Evolutionary conservation across 176 grass and related monocot species (phyloP).

Genomic region (Oryza nivara): DNA sequence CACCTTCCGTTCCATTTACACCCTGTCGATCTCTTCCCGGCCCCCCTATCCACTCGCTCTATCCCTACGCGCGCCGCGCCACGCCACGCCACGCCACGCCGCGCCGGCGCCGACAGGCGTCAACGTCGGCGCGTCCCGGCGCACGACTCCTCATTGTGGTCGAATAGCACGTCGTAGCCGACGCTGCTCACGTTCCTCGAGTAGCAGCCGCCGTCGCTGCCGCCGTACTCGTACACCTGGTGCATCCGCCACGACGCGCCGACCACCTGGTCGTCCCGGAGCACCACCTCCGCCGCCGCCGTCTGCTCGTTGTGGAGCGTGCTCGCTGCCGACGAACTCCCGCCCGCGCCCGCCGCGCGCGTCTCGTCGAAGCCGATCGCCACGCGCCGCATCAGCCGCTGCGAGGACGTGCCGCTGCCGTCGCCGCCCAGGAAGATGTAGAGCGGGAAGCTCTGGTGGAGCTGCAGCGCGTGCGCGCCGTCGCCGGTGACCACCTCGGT

Average conservation of each 20-base stretch:
- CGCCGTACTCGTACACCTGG: constrained; percentile 79
- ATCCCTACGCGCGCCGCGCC: background rate
- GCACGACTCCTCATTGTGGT: constrained; percentile 56
- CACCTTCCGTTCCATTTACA: constrained; percentile 18
- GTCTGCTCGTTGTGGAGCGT: constrained; percentile 70
- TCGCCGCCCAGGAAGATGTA: constrained; percentile 66
- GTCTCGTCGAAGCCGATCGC: constrained; percentile 70
- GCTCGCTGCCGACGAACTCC: constrained; percentile 32
- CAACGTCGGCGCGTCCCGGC: constrained; percentile 42
- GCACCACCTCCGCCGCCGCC: constrained; percentile 64
- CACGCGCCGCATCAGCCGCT: constrained; percentile 55
- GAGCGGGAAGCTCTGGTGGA: constrained; percentile 80
- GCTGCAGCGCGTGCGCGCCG: constrained; percentile 31
- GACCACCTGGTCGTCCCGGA: constrained; percentile 74
- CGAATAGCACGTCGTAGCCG: constrained; percentile 71
- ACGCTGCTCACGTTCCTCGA: constrained; percentile 69
- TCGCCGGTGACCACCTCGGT: constrained; percentile 40
- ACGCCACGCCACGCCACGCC: background rate
- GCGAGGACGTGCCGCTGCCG: constrained; percentile 56
- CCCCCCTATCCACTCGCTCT: constrained; percentile 39
- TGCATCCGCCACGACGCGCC: constrained; percentile 67
- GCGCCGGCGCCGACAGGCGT: constrained; percentile 33
- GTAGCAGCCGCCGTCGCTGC: constrained; percentile 73
- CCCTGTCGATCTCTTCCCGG: constrained; percentile 18
- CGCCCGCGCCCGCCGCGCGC: constrained; percentile 23